phyloP scores from a whole-genome alignment of 441 rosid species.

The Hura crepitans region DNA sequence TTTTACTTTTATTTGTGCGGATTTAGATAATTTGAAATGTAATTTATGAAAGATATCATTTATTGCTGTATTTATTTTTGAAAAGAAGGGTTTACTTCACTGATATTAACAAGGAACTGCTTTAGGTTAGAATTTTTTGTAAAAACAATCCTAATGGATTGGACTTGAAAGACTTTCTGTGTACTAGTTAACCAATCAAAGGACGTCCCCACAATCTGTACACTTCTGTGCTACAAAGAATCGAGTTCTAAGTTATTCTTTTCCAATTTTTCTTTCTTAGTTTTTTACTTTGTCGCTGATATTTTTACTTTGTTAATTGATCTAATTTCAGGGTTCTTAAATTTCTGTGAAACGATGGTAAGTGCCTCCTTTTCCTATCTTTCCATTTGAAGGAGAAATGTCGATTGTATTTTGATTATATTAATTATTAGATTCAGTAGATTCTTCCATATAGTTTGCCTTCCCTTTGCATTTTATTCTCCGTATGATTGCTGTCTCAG shows the following conservation, averaged over 20 bases:
- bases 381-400: neutral
- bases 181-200: neutral
- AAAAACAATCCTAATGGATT: too few species aligned
- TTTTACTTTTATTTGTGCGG: too few species aligned
- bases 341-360: neutral
- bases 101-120: too few species aligned
- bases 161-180: too few species aligned
- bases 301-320: neutral
- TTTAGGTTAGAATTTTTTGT: too few species aligned
- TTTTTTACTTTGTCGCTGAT: neutral
- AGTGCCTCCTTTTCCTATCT: neutral
- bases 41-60: too few species aligned
- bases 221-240: neutral
- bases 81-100: too few species aligned
- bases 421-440: neutral
- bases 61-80: too few species aligned
- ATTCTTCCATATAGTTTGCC: neutral
- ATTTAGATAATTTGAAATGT: too few species aligned
- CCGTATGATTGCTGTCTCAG: slow-evolving; percentile 30
- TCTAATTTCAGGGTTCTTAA: slow-evolving; percentile 12
- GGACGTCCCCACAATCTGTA: too few species aligned
- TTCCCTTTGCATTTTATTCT: neutral
- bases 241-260: neutral
- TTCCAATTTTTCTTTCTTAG: neutral
- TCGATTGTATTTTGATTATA: neutral